These are phyloP conservation scores for Botryotinia calthae DNA, from an alignment of 2,329 filamentous ascomycete species.

Conservation along the genomic window DNA sequence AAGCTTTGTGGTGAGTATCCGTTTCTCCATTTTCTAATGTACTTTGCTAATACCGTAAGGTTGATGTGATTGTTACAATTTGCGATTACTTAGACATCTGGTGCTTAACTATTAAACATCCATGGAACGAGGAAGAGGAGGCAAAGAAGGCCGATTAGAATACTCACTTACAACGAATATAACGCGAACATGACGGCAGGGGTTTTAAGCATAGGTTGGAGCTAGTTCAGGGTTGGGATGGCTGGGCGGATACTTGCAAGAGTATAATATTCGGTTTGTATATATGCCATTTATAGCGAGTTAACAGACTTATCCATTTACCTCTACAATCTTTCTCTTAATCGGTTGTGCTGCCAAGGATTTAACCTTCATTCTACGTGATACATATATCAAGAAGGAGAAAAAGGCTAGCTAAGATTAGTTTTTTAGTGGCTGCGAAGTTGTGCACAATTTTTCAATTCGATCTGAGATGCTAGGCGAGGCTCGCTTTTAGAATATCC, in stretches of 20 bases:
- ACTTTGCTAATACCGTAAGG: constrained; percentile 37
- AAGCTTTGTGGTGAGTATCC: constrained; percentile 71
- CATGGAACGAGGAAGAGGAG: constrained; percentile 45
- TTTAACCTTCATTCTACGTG: not conserved
- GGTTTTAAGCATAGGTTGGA: not conserved
- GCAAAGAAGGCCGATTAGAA: constrained; percentile 33
- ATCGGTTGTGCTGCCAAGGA: not conserved
- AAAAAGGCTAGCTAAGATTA: not conserved
- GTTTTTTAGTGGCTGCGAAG: not conserved
- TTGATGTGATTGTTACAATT: constrained; percentile 95
- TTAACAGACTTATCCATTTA: not conserved
- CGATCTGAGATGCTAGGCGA: not conserved
- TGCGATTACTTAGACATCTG: constrained; percentile 98
- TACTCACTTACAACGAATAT: not conserved
- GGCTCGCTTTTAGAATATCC: not conserved
- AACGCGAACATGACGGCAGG: constrained; percentile 9
- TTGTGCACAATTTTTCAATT: not conserved
- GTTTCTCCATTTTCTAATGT: constrained; percentile 7
- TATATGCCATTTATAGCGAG: not conserved
- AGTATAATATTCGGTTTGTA: not conserved
- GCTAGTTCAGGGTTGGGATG: not conserved
- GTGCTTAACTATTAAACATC: constrained; percentile 96
- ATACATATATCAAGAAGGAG: not conserved
- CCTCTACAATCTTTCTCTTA: not conserved
- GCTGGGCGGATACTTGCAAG: not conserved